Base-by-base conservation (phyloP, 495 filamentous ascomycete genomes). In the Amphirosellinia nigrospora region DNA sequence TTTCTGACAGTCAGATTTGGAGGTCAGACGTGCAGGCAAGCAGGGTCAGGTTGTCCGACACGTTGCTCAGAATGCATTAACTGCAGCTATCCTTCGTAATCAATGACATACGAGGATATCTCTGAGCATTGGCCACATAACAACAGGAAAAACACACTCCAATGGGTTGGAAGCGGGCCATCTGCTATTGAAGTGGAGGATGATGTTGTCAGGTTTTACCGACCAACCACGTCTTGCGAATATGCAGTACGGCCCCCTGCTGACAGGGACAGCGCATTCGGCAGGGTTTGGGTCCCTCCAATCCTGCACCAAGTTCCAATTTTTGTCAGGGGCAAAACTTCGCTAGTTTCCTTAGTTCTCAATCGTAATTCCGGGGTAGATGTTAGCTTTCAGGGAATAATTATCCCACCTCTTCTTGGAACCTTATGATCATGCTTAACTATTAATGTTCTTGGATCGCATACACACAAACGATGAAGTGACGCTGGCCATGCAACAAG, bases 51-150 rank as follows among this genome's bases (percentile, higher is more conserved):
- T 28, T 23, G 34, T 61, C 34, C 58, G 16, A 36, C 55, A 23
- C 16, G 28, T 58, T 34, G 41, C 45, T 30, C 45, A 30, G 61
- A 23, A 50, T 50, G 60, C 41, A 46, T 64, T 34, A 34, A 21
- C 13, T 64, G 61, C 61, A 65, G 28, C 45, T 41, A 52, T 53
- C 63, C 63, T 65, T 65, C 46, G 28, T 53, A 53, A 53, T 65
- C 63, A 53, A 65, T 28, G 63, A 65, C 26, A 53, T 26, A 41
- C 32, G 32, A 46, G 28, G 19, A 30, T 38, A 10, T 32, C 16
- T 39, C 30, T 41, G 13, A 34, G 32, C 36, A 53, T 28, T 52
- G 34, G 63, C 32, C 30, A 52, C 45, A 46, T 23, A 21, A n/a
- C 26, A 23, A 21, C 62, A 23, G 45, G 62, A 9, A 26, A 50